Conservation (phyloP, 164 flowering plant species). For the Tetrastigma voinierianum region DNA sequence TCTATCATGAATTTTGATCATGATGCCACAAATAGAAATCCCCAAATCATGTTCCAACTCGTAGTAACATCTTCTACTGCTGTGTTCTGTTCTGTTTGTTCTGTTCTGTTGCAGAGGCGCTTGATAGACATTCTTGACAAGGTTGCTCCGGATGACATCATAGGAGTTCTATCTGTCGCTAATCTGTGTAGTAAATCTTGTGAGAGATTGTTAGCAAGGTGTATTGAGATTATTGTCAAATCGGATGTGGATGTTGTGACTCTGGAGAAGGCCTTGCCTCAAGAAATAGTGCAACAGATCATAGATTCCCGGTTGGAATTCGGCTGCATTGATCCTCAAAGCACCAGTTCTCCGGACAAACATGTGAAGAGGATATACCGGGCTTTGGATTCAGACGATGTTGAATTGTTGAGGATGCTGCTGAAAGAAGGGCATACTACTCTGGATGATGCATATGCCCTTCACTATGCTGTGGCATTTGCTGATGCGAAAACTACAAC, state of each 20-base stretch:
- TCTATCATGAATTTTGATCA: no score
- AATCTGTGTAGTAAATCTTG: constrained; percentile 56
- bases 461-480: constrained; percentile 89
- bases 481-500: constrained; percentile 82
- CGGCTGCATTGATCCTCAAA: constrained; percentile 35
- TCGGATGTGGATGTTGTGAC: constrained; percentile 70
- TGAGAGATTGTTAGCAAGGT: constrained; percentile 45
- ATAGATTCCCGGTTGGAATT: constrained; percentile 42
- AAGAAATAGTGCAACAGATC: constrained; percentile 49
- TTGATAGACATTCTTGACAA: constrained; percentile 70
- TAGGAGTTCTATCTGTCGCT: constrained; percentile 69
- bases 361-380: constrained; percentile 80
- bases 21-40: no score
- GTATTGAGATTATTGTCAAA: constrained; percentile 49
- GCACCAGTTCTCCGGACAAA: constrained; percentile 53
- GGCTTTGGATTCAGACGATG: constrained; percentile 92
- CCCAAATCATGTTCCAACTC: no score
- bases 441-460: constrained; percentile 82
- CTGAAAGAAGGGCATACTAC: constrained; percentile 73
- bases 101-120: constrained; percentile 48
- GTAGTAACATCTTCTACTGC: no score
- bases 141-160: constrained; percentile 60
- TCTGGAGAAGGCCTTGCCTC: constrained; percentile 68
- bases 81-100: constrained; percentile 1
- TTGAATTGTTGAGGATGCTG: constrained; percentile 80